phyloP scores from a whole-genome alignment of 2,329 filamentous ascomycete species.

The Ophiostoma pallidulum region DNA sequence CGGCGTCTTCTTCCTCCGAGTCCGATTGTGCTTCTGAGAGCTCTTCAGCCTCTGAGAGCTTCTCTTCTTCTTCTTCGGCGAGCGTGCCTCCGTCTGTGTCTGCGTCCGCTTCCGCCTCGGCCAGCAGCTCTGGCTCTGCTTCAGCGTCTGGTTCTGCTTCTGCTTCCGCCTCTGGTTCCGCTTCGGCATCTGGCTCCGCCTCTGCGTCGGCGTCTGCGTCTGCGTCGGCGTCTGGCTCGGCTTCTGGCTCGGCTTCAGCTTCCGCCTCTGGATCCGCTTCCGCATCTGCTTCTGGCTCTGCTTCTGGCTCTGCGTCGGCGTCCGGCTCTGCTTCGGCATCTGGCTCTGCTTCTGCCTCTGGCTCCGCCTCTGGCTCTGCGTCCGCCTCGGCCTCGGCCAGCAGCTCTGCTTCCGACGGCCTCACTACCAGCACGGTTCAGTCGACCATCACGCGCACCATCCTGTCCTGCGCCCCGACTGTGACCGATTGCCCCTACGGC shows the following conservation, averaged over 20 bases:
- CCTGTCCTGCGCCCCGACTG: slow-evolving; percentile 16
- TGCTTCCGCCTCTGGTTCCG: too few species aligned
- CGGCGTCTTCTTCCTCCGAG: neutral
- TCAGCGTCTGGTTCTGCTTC: neutral
- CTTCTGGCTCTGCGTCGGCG: too few species aligned
- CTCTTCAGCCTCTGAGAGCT: neutral
- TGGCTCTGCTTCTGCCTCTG: slow-evolving; percentile 13
- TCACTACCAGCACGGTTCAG: slow-evolving; percentile 29
- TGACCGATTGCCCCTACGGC: slow-evolving; percentile 18
- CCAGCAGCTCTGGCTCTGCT: neutral
- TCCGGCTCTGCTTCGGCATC: slow-evolving; percentile 5
- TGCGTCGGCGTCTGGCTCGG: neutral
- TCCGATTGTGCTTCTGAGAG: neutral
- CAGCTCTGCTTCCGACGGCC: slow-evolving; percentile 19
- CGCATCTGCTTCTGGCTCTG: neutral
- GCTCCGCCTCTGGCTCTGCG: neutral
- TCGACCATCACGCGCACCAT: slow-evolving; percentile 26
- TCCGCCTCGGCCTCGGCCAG: slow-evolving; percentile 1
- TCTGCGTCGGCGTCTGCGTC: neutral
- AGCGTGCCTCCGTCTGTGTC: neutral
- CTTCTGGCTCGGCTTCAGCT: slow-evolving; percentile 5
- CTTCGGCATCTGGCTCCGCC: neutral
- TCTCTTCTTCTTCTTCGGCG: neutral
- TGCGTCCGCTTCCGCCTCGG: neutral
- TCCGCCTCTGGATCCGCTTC: neutral